A percentile compares a stretch with the other conserved stretches of the same genome.
These are phyloP conservation scores for Coemansia sp. DNA, from an alignment of 192 early-diverging fungal species.

Conservation along the genomic window DNA sequence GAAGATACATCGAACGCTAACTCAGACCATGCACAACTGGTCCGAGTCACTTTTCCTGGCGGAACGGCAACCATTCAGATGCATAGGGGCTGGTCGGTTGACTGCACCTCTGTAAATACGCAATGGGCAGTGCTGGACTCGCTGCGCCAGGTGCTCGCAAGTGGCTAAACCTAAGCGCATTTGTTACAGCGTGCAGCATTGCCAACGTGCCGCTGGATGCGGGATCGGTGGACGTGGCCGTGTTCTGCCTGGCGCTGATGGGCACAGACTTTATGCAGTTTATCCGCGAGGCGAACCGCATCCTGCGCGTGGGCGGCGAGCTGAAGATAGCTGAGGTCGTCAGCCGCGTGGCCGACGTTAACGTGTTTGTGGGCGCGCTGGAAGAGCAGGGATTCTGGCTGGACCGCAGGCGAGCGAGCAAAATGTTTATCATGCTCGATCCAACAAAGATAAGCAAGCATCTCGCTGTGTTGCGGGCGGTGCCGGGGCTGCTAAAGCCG, in stretches of 20 bases:
- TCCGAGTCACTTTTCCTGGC: conserved; percentile 29
- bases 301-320: conserved; percentile 72
- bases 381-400: conserved; percentile 74
- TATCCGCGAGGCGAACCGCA: conserved; percentile 80
- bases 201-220: conserved; percentile 73
- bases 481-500: conserved; percentile 49
- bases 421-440: conserved; percentile 93
- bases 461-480: conserved; percentile 18
- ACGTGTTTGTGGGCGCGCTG: conserved; percentile 70
- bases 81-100: conserved; percentile 33
- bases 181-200: conserved; percentile 94
- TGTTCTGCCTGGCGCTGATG: conserved; percentile 96
- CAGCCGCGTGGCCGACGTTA: conserved; percentile 78
- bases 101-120: conserved; percentile 36
- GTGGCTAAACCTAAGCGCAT: too few species aligned
- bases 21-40: background rate
- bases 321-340: conserved; percentile 93
- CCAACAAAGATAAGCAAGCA: conserved; percentile 57
- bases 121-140: conserved; percentile 45
- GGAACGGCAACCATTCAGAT: conserved; percentile 38
- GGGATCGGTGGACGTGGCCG: conserved; percentile 68
- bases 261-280: conserved; percentile 93
- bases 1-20: background rate
- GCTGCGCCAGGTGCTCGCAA: conserved; percentile 27
- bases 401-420: conserved; percentile 74